Conservation (phyloP, 495 filamentous ascomycete species). For the Arthonia radiata region DNA sequence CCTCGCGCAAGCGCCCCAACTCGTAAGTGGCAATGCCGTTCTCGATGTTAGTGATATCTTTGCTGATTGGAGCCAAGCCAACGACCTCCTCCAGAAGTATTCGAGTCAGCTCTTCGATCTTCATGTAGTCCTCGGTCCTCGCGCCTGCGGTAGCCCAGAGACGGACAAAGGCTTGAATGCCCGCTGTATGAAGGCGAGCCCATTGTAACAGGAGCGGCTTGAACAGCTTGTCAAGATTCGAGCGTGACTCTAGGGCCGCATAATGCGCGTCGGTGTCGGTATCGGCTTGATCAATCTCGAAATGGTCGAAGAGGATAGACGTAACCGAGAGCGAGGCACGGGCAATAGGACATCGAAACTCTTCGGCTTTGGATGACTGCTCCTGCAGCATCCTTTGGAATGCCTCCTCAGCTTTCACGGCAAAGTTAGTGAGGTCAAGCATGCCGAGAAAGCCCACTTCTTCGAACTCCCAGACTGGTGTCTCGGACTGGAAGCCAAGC, state of each 20-base stretch:
- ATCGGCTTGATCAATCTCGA: slow-evolving; percentile 75
- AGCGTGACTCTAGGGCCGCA: slow-evolving; percentile 46
- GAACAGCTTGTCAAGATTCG: slow-evolving; percentile 68
- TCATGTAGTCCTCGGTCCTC: slow-evolving; percentile 64
- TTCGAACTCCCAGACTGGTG: slow-evolving; percentile 62
- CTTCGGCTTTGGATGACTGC: slow-evolving; percentile 46
- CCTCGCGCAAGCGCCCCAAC: slow-evolving; percentile 42
- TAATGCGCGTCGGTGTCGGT: slow-evolving; percentile 59
- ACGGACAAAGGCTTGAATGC: slow-evolving; percentile 70
- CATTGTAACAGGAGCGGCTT: slow-evolving; percentile 76
- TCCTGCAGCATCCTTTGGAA: slow-evolving; percentile 78
- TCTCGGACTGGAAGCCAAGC: slow-evolving; percentile 79
- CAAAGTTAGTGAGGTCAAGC: slow-evolving; percentile 92
- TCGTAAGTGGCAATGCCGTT: slow-evolving; percentile 73
- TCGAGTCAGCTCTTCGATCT: slow-evolving; percentile 69
- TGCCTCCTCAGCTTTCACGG: slow-evolving; percentile 66
- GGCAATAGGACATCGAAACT: slow-evolving; percentile 69
- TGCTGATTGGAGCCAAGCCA: slow-evolving; percentile 56
- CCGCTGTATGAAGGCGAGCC: slow-evolving; percentile 79
- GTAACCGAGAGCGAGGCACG: slow-evolving; percentile 73
- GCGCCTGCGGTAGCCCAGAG: slow-evolving; percentile 81
- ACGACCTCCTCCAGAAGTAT: slow-evolving; percentile 84
- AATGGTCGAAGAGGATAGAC: slow-evolving; percentile 76
- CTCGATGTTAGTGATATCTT: slow-evolving; percentile 71
- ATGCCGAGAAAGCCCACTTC: slow-evolving; percentile 74